A percentile compares a stretch with the other conserved stretches of the same genome.
phyloP scores from a whole-genome alignment of 495 filamentous ascomycete genomes.

The Podospora anserina region DNA sequence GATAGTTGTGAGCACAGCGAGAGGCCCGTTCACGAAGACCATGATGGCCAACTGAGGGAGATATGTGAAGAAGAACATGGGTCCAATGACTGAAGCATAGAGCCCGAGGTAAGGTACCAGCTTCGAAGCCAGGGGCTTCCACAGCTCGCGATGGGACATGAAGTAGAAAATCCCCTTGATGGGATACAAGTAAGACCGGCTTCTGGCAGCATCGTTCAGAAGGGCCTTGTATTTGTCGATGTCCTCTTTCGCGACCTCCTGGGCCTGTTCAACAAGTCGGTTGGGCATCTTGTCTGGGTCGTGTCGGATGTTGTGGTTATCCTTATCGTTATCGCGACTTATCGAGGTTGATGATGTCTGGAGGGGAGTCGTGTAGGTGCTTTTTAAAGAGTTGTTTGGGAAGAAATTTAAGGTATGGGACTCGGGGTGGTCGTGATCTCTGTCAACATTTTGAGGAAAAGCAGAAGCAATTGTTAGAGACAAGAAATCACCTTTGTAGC shows the following conservation, averaged over 20 bases:
- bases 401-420: not conserved
- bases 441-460: not conserved
- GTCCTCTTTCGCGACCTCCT: slow-evolving; percentile 57
- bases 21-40: slow-evolving; percentile 78
- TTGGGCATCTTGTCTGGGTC: slow-evolving; percentile 20
- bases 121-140: slow-evolving; percentile 66
- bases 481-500: not conserved
- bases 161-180: slow-evolving; percentile 82
- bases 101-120: slow-evolving; percentile 67
- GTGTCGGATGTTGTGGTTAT: not conserved
- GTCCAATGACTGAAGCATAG: slow-evolving; percentile 61
- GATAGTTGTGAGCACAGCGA: slow-evolving; percentile 73
- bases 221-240: slow-evolving; percentile 52
- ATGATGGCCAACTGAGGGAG: slow-evolving; percentile 80
- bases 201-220: slow-evolving; percentile 61
- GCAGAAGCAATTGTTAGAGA: not conserved
- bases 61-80: slow-evolving; percentile 88
- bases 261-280: slow-evolving; percentile 41
- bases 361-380: not conserved
- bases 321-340: not conserved
- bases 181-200: slow-evolving; percentile 80
- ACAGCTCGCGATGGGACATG: slow-evolving; percentile 57
- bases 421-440: not conserved
- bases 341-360: not conserved
- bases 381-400: not conserved